Conservation (phyloP, 2,329 filamentous ascomycete genomes). For the Talaromyces verruculosus region DNA sequence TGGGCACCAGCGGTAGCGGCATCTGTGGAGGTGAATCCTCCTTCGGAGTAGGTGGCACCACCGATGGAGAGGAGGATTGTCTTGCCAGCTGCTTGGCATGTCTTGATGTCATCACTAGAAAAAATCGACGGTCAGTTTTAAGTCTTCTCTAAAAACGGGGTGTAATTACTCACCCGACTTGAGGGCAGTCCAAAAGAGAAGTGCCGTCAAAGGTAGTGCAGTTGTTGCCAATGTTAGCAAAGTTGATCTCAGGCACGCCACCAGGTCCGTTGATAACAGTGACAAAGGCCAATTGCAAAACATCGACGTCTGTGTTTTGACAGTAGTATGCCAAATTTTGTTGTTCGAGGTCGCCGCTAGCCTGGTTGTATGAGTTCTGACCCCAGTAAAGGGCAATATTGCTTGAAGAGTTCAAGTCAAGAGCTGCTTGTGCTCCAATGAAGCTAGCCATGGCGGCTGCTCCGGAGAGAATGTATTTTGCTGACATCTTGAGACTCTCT, state of each 20-base stretch:
- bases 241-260: conserved; percentile 57
- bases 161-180: conserved; percentile 58
- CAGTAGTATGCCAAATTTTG: conserved; percentile 61
- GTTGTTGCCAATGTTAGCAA: conserved; percentile 62
- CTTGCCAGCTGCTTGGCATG: conserved; percentile 66
- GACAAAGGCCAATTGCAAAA: conserved; percentile 20
- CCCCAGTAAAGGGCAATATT: conserved; percentile 69
- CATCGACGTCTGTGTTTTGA: conserved; percentile 38
- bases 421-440: conserved; percentile 38
- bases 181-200: conserved; percentile 59
- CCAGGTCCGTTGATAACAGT: conserved; percentile 50
- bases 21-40: conserved; percentile 58
- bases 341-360: conserved; percentile 50
- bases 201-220: conserved; percentile 62
- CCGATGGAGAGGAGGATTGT: conserved; percentile 72
- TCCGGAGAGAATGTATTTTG: conserved; percentile 17
- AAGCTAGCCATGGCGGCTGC: conserved; percentile 30
- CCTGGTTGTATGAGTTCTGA: conserved; percentile 62
- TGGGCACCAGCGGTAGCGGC: conserved; percentile 59
- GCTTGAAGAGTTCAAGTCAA: conserved; percentile 47
- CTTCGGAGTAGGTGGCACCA: conserved; percentile 68
- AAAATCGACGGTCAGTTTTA: conserved; percentile 24
- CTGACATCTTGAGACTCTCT: conserved; percentile 16
- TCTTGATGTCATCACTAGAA: conserved; percentile 47
- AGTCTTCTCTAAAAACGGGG: not conserved